These are phyloP conservation scores for Verticillium nonalfalfae DNA, from an alignment of 2,329 filamentous ascomycete genomes.

Conservation along the genomic window DNA sequence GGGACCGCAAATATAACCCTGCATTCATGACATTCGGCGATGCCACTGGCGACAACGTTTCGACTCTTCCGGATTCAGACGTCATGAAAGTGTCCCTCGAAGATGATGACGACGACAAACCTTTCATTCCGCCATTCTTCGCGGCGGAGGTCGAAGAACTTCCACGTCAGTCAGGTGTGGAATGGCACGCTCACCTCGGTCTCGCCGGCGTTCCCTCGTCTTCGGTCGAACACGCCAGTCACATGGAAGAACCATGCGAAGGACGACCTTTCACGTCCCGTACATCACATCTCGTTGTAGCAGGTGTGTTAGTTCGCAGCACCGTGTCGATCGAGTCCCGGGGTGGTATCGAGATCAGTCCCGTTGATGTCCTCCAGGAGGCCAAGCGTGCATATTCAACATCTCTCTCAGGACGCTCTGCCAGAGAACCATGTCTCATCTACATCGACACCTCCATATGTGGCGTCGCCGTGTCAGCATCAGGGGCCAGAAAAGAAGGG, in stretches of 20 bases:
- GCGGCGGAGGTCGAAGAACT: slow-evolving; percentile 70
- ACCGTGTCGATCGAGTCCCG: slow-evolving; percentile 3
- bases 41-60: slow-evolving; percentile 14
- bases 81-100: slow-evolving; percentile 30
- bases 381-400: slow-evolving; percentile 4
- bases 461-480: neutral
- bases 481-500: neutral
- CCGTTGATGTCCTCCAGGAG: neutral
- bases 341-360: neutral
- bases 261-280: slow-evolving; percentile 1
- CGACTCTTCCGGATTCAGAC: slow-evolving; percentile 44
- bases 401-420: neutral
- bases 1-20: slow-evolving; percentile 58
- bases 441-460: slow-evolving; percentile 19
- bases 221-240: slow-evolving; percentile 3
- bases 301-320: slow-evolving; percentile 5
- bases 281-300: slow-evolving; percentile 3
- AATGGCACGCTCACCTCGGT: slow-evolving; percentile 74
- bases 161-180: slow-evolving; percentile 66
- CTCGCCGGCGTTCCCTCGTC: slow-evolving; percentile 26
- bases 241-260: neutral
- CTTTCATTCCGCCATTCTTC: slow-evolving; percentile 59
- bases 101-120: slow-evolving; percentile 11
- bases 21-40: slow-evolving; percentile 34
- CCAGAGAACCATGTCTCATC: slow-evolving; percentile 19